These are phyloP conservation scores for Aspergillus sergii DNA, from an alignment of 2,329 filamentous ascomycete species.

Conservation along the genomic window DNA sequence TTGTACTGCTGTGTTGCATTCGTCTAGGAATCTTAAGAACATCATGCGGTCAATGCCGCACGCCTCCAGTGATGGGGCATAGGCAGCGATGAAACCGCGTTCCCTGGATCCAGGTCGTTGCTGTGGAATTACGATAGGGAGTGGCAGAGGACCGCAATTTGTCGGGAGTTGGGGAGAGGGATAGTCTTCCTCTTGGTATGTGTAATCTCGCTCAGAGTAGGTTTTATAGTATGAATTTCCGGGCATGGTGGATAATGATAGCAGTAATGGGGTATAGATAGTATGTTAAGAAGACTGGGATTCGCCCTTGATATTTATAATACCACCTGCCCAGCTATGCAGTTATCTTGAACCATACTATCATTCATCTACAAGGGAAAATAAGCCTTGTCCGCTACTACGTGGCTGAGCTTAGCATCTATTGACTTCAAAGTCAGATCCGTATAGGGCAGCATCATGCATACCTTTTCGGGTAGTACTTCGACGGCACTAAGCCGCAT, in stretches of 20 bases:
- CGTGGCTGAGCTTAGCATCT: background rate
- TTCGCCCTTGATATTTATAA: background rate
- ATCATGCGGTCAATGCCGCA: constrained; percentile 1
- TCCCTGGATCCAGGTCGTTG: background rate
- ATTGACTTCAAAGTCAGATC: background rate
- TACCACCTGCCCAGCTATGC: background rate
- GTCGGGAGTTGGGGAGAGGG: background rate
- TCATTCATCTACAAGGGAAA: background rate
- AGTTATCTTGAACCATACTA: background rate
- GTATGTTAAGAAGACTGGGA: background rate
- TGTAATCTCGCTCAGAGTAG: background rate
- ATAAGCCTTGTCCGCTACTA: background rate
- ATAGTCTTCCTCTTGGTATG: background rate
- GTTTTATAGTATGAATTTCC: background rate
- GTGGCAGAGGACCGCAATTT: background rate
- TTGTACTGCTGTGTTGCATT: constrained; percentile 37
- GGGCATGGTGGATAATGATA: background rate
- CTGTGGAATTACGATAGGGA: constrained; percentile 8
- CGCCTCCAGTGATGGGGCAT: background rate
- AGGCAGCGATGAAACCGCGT: constrained; percentile 5
- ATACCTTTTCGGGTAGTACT: background rate
- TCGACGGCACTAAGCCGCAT: background rate
- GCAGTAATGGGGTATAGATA: background rate
- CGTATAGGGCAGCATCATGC: background rate
- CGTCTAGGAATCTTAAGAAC: constrained; percentile 32